Conservation (phyloP, 805 yeast genomes). For the Clavispora fructus region DNA sequence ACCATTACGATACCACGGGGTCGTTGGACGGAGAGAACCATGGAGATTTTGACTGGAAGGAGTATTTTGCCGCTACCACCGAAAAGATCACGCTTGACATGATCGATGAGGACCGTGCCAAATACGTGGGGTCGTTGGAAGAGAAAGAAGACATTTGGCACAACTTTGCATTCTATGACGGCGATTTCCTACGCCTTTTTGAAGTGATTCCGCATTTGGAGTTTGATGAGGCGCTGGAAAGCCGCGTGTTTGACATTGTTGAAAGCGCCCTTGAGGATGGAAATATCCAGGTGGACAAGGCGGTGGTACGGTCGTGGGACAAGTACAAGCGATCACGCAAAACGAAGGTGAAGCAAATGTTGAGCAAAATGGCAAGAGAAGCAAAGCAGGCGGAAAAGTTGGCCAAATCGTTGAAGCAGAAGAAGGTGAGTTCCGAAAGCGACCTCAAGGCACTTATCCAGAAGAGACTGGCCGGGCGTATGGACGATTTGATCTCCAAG, state of each 20-base stretch:
- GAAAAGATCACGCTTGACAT: conserved; percentile 54
- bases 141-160: conserved; percentile 60
- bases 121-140: conserved; percentile 59
- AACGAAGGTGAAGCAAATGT: conserved; percentile 42
- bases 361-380: conserved; percentile 53
- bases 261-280: conserved; percentile 33
- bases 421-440: conserved; percentile 24
- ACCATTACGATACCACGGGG: conserved; percentile 68
- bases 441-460: conserved; percentile 48
- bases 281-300: conserved; percentile 29
- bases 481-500: conserved; percentile 42
- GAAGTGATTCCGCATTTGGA: conserved; percentile 78
- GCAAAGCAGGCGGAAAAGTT: conserved; percentile 57
- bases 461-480: conserved; percentile 36
- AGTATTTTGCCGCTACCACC: conserved; percentile 44
- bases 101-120: conserved; percentile 62
- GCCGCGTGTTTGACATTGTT: conserved; percentile 52
- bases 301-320: conserved; percentile 40
- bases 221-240: conserved; percentile 53
- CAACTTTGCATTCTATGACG: conserved; percentile 52
- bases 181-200: conserved; percentile 65
- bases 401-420: conserved; percentile 31
- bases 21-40: conserved; percentile 33
- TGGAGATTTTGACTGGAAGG: conserved; percentile 53
- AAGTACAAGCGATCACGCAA: conserved; percentile 47